phyloP scores from a whole-genome alignment of 2,329 filamentous ascomycete species.

The Pyrenochaeta sp. region DNA sequence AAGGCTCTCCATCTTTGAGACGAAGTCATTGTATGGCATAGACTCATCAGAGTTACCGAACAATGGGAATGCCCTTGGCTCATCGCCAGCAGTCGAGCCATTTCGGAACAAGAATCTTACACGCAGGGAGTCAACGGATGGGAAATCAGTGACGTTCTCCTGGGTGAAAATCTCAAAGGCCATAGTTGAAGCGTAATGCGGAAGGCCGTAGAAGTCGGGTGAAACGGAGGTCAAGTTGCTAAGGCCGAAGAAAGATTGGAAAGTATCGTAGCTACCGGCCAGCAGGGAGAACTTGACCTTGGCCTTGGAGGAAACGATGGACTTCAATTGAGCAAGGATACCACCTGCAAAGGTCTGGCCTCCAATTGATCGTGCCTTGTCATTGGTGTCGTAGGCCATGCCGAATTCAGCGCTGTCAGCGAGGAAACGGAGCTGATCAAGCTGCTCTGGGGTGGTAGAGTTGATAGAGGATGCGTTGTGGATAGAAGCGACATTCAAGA shows the following conservation, averaged over 20 bases:
- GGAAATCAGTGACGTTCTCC: constrained; percentile 26
- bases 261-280: constrained; percentile 59
- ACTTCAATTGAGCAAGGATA: constrained; percentile 41
- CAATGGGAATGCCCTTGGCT: constrained; percentile 53
- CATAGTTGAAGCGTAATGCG: constrained; percentile 57
- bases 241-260: constrained; percentile 60
- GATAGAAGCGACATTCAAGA: constrained; percentile 57
- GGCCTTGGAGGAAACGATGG: constrained; percentile 35
- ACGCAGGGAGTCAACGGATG: constrained; percentile 55
- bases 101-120: constrained; percentile 63
- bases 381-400: constrained; percentile 6
- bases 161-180: constrained; percentile 61
- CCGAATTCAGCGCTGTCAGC: constrained; percentile 16
- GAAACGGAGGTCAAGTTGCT: constrained; percentile 45
- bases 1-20: constrained; percentile 7
- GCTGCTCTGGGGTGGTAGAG: constrained; percentile 17
- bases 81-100: constrained; percentile 52
- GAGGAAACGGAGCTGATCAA: constrained; percentile 15
- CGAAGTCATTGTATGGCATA: constrained; percentile 59
- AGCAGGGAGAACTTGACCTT: constrained; percentile 46
- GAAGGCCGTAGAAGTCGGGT: constrained; percentile 56
- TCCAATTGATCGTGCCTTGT: constrained; percentile 42
- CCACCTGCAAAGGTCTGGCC: constrained; percentile 46
- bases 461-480: constrained; percentile 53
- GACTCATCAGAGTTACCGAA: constrained; percentile 54